Percentiles rank a stretch among this genome's conserved stretches.
Conservation (phyloP, 495 filamentous ascomycete species). For the Penicillium maclennaniae region DNA sequence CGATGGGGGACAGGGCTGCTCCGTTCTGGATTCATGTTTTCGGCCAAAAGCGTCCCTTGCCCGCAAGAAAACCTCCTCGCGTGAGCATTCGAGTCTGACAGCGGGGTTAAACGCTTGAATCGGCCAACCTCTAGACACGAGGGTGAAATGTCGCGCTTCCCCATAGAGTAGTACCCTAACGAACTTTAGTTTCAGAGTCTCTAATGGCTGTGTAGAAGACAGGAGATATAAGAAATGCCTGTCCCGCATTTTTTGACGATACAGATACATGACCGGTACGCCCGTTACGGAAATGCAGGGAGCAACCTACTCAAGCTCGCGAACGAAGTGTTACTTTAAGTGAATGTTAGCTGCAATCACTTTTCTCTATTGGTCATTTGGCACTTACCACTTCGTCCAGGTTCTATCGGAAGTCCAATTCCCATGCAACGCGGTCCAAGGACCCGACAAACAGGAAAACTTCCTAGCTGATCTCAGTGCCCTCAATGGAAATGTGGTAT, state of each 20-base stretch:
- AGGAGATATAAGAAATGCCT: neutral
- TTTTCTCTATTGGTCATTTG: neutral
- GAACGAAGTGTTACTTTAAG: slow-evolving; percentile 3
- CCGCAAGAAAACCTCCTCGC: slow-evolving; percentile 27
- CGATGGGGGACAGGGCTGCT: slow-evolving; percentile 34
- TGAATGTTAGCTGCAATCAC: slow-evolving; percentile 1
- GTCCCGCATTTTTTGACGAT: slow-evolving; percentile 14
- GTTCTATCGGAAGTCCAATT: slow-evolving; percentile 6
- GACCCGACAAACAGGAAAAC: slow-evolving; percentile 6
- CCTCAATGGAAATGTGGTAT: neutral
- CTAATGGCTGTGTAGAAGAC: neutral
- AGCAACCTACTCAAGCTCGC: slow-evolving; percentile 17
- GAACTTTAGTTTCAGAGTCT: neutral
- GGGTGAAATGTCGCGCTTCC: slow-evolving; percentile 5
- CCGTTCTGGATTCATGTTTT: slow-evolving; percentile 23
- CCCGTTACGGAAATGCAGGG: slow-evolving; percentile 1
- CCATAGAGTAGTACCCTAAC: slow-evolving; percentile 7
- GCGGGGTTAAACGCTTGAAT: slow-evolving; percentile 8
- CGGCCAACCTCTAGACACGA: slow-evolving; percentile 13
- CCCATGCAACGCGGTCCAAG: slow-evolving; percentile 5
- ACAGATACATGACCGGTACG: slow-evolving; percentile 20
- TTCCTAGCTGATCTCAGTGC: slow-evolving; percentile 7
- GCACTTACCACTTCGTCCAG: slow-evolving; percentile 10
- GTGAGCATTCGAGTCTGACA: slow-evolving; percentile 9
- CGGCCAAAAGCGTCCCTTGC: slow-evolving; percentile 11